These are phyloP conservation scores for Yamadazyma membranifaciens DNA, from an alignment of 1,139 yeast genomes.

Conservation along the genomic window DNA sequence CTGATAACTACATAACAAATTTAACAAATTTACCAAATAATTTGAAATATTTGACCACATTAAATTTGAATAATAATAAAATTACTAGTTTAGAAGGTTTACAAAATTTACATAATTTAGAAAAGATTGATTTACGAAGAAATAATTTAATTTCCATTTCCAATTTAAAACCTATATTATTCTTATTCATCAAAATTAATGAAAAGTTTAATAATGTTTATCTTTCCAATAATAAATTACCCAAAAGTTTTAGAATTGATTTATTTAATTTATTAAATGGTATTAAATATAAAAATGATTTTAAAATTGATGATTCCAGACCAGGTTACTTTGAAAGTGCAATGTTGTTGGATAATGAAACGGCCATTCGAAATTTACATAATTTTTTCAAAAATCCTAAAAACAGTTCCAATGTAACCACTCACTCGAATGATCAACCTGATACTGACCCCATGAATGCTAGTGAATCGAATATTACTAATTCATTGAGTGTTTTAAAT, in stretches of 20 bases:
- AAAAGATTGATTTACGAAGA: slow-evolving; percentile 57
- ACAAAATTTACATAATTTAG: slow-evolving; percentile 44
- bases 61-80: slow-evolving; percentile 57
- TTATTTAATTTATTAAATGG: slow-evolving; percentile 56
- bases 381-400: slow-evolving; percentile 32
- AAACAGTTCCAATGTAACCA: neutral
- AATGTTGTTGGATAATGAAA: slow-evolving; percentile 48
- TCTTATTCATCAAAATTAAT: slow-evolving; percentile 32
- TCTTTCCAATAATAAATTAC: slow-evolving; percentile 46
- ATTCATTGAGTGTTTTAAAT: slow-evolving; percentile 14
- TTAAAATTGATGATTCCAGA: slow-evolving; percentile 59
- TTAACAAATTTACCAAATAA: slow-evolving; percentile 40
- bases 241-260: slow-evolving; percentile 51
- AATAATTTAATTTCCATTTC: slow-evolving; percentile 38
- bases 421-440: neutral
- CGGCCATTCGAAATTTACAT: slow-evolving; percentile 43
- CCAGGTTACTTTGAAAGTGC: slow-evolving; percentile 67
- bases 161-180: slow-evolving; percentile 35
- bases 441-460: slow-evolving; percentile 4
- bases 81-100: slow-evolving; percentile 46
- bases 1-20: slow-evolving; percentile 50
- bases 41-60: slow-evolving; percentile 43
- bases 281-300: slow-evolving; percentile 43
- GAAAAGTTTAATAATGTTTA: slow-evolving; percentile 32
- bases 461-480: slow-evolving; percentile 10